Base-by-base conservation (phyloP, 2,329 filamentous ascomycete genomes). In the Saccharata proteae region DNA sequence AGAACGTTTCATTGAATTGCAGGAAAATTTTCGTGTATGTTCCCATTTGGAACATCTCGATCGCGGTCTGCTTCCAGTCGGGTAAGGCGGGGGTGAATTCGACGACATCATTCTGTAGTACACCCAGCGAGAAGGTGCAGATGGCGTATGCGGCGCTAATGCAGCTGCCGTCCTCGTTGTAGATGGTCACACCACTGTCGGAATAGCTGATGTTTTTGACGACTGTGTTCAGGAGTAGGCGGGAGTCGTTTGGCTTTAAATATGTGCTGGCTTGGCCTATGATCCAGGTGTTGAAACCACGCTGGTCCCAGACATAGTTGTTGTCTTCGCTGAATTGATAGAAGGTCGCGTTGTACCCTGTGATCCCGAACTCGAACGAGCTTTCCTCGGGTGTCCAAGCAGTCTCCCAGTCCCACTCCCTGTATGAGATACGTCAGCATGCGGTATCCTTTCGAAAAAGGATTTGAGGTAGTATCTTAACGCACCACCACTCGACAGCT, bases 1-100 rank as follows among this genome's bases (percentile, higher is more conserved):
- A 81, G 51, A 81, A 82, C 0, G 71, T 68, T 33, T 74, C 59
- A 37, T 74, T 57, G 52, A 80, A 81, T 39, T 80, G 76, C 37
- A 77, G 56, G 53, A 81, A 81, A 38, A 81, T 70, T 47, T 82
- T 82, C 30, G 75, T 81, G 53, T 80, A 82, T 0, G 74, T 80
- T 5, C 71, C 77, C 69, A 81, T 80, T 38, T 63, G 59, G 47
- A 80, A 79, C 21, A 67, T 71, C 3, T 69, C 64, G 30, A 81
- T 77, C 0, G 72, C 69, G 3, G 62, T 63, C 10, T 65, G 58
- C 50, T 82, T 81, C 77, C 75, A 80, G 3, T 50, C 49, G 0
- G 77, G 77, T 0, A 81, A 57, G 4, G 54, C 41, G 0, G 77
- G 77, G 8, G 58, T 45, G 45, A 80, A 82, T 0, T 52, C 48